Evolutionary conservation across 2,329 filamentous ascomycete species (phyloP).

Genomic region (Cladosporium sp.): DNA sequence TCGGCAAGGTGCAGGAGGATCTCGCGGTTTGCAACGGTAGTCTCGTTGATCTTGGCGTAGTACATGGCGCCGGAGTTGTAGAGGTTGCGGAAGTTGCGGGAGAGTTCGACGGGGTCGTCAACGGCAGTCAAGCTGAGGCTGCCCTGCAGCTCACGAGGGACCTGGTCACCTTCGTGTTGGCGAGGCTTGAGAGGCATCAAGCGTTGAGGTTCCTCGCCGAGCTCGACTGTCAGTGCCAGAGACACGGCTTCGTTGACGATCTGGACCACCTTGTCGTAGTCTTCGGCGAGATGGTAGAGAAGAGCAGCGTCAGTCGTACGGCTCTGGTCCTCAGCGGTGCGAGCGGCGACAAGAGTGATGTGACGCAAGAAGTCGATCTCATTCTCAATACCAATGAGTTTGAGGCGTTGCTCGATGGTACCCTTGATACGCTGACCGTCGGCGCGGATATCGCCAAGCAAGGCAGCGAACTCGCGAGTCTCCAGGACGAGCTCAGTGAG

Average conservation of each 20-base stretch:
- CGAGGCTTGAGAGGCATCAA: conserved; percentile 75
- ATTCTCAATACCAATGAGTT: conserved; percentile 71
- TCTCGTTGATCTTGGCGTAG: conserved; percentile 51
- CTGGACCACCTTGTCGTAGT: conserved; percentile 88
- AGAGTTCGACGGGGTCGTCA: conserved; percentile 59
- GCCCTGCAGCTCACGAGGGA: conserved; percentile 37
- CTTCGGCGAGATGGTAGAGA: conserved; percentile 86
- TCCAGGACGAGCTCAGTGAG: conserved; percentile 93
- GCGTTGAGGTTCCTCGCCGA: conserved; percentile 73
- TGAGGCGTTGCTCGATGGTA: conserved; percentile 77
- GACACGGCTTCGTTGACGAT: conserved; percentile 88
- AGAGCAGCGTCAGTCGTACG: conserved; percentile 89
- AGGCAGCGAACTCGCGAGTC: conserved; percentile 87
- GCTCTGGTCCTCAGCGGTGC: conserved; percentile 89
- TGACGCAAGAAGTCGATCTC: conserved; percentile 80
- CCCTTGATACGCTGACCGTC: conserved; percentile 83
- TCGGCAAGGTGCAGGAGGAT: conserved; percentile 56
- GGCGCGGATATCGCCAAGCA: conserved; percentile 83
- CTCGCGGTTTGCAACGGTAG: conserved; percentile 53
- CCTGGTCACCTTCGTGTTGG: conserved; percentile 27
- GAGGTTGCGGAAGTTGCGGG: conserved; percentile 55
- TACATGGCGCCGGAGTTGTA: conserved; percentile 58
- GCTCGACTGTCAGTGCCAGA: conserved; percentile 78
- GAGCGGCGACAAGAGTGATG: conserved; percentile 89
- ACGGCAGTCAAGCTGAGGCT: conserved; percentile 62